These are phyloP conservation scores for Erucastrum elatum DNA, from an alignment of 345 rosid genomes.

Conservation along the genomic window DNA sequence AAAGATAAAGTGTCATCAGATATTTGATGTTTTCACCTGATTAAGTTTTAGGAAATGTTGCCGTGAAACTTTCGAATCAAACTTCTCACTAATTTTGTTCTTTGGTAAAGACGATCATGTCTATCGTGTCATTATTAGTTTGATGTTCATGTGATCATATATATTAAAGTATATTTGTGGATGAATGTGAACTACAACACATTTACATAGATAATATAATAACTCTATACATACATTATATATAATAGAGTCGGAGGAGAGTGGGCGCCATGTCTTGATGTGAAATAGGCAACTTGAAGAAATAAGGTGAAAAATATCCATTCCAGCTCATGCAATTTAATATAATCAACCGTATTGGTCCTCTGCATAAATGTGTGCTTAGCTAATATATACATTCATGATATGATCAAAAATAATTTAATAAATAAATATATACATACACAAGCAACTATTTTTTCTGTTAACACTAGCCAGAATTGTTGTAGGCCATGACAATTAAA, in stretches of 20 bases:
- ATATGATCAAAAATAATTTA: not conserved
- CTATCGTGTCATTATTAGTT: not conserved
- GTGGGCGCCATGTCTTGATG: slow-evolving; percentile 42
- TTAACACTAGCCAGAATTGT: not conserved
- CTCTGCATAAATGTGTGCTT: slow-evolving; percentile 31
- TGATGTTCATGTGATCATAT: not conserved
- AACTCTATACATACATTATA: not conserved
- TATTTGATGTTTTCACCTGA: not conserved
- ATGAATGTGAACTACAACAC: slow-evolving; percentile 39
- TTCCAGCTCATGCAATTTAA: slow-evolving; percentile 35
- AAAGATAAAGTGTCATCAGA: no score
- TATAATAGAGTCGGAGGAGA: not conserved
- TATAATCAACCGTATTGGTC: slow-evolving; percentile 24
- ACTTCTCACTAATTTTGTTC: not conserved
- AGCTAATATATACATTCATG: not conserved
- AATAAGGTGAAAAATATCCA: slow-evolving; percentile 25
- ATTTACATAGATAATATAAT: slow-evolving; percentile 7
- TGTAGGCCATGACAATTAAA: not conserved
- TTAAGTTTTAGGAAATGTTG: not conserved
- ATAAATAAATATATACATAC: not conserved
- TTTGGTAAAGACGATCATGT: not conserved
- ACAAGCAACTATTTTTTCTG: not conserved
- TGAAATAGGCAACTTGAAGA: slow-evolving; percentile 24
- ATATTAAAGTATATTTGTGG: not conserved
- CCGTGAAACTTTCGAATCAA: not conserved